Evolutionary conservation across 371 early-diverging fungal genomes (phyloP).

Genomic region (Polyrhizophydium stewartii): DNA sequence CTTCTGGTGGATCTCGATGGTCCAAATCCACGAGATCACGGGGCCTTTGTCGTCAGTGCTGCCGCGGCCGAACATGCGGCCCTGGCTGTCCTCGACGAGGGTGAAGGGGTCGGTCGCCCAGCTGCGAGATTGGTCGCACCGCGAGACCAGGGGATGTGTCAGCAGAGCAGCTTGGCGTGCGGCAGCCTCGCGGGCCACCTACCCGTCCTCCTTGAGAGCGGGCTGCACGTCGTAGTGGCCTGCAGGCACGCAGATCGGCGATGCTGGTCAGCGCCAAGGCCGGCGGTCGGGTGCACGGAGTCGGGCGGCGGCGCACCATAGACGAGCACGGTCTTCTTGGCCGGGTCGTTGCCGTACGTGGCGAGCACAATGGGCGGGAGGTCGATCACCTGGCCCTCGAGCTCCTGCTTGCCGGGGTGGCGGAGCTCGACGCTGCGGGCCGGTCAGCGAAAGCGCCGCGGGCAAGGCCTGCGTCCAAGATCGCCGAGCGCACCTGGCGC

Average conservation of each 20-base stretch:
- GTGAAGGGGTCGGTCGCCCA: conserved; percentile 93
- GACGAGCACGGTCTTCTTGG: conserved; percentile 92
- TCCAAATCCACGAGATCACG: conserved; percentile 90
- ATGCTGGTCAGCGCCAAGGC: too few species aligned
- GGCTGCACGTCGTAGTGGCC: conserved; percentile 94
- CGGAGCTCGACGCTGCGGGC: conserved; percentile 47
- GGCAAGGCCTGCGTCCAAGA: not conserved
- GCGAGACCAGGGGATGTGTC: too few species aligned
- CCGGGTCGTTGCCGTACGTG: conserved; percentile 80
- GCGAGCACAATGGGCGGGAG: conserved; percentile 93
- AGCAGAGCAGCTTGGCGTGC: too few species aligned
- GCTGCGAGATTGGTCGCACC: too few species aligned
- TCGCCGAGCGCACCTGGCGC: conserved; percentile 46
- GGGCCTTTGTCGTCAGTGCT: conserved; percentile 95
- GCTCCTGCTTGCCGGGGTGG: conserved; percentile 78
- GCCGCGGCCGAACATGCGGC: conserved; percentile 88
- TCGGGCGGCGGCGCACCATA: conserved; percentile 53
- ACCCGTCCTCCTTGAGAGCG: conserved; percentile 89
- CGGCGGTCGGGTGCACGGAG: too few species aligned
- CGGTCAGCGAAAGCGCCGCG: not conserved
- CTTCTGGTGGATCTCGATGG: conserved; percentile 87
- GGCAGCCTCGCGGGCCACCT: conserved; percentile 49
- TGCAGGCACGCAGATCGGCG: too few species aligned
- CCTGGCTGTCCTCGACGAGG: conserved; percentile 76
- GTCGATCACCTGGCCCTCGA: conserved; percentile 71